Evolutionary conservation across 2,329 filamentous ascomycete genomes (phyloP).

Genomic region (Aspergillus spinulosporus): DNA sequence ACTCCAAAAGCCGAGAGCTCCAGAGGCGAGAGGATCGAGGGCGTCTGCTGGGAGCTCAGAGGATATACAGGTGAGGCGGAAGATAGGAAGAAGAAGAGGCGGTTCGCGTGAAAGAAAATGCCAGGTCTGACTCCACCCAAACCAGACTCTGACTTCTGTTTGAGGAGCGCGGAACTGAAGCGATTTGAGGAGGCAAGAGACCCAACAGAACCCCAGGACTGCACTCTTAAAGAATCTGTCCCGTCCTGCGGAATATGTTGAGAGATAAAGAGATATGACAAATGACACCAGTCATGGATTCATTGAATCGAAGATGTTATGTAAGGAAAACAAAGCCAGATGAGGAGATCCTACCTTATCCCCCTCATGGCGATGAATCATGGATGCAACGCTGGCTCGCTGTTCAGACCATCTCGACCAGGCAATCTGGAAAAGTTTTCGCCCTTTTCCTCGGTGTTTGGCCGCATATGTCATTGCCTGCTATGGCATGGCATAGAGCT

Average conservation of each 20-base stretch:
- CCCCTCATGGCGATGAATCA: conserved; percentile 10
- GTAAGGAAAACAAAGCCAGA: conserved; percentile 24
- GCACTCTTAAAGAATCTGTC: conserved; percentile 3
- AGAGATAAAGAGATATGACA: conserved; percentile 14
- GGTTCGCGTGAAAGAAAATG: conserved; percentile 10
- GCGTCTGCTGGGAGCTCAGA: neutral
- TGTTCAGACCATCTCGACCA: neutral
- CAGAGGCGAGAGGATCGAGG: neutral
- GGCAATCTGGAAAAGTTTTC: conserved; percentile 1
- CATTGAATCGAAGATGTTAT: conserved; percentile 22
- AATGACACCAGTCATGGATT: conserved; percentile 14
- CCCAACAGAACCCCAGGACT: conserved; percentile 2
- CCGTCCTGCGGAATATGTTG: conserved; percentile 11
- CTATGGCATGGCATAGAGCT: neutral
- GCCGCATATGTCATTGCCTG: neutral
- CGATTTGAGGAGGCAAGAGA: conserved; percentile 1
- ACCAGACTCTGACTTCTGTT: conserved; percentile 7
- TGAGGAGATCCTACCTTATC: conserved; percentile 8
- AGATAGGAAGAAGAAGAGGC: conserved; percentile 5
- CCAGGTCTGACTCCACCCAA: conserved; percentile 18
- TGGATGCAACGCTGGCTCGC: conserved; percentile 20
- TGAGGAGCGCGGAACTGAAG: neutral
- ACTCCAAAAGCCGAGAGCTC: conserved; percentile 5
- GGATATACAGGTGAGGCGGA: neutral
- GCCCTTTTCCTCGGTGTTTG: neutral